These are phyloP conservation scores for Hypoxylon rubiginosum DNA, from an alignment of 2,329 filamentous ascomycete genomes.

Conservation along the genomic window DNA sequence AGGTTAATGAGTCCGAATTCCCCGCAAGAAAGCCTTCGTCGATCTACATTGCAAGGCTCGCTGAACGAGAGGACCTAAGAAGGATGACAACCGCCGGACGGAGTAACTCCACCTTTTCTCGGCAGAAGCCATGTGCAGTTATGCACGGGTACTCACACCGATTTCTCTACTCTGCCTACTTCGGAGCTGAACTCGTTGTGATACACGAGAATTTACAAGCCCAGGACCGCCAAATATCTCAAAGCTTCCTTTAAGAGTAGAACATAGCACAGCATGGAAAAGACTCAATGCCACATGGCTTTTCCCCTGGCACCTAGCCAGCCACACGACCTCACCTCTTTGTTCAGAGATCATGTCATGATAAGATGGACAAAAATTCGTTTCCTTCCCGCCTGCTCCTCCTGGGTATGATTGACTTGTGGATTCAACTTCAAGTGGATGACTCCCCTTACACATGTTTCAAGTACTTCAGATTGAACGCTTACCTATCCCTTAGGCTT, in stretches of 20 bases:
- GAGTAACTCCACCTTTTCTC: slow-evolving; percentile 35
- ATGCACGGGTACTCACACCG: slow-evolving; percentile 40
- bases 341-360: neutral
- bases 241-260: slow-evolving; percentile 5
- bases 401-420: slow-evolving; percentile 6
- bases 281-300: slow-evolving; percentile 2
- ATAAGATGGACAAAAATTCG: neutral
- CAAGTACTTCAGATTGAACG: slow-evolving; percentile 6
- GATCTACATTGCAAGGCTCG: slow-evolving; percentile 35
- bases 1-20: slow-evolving; percentile 36
- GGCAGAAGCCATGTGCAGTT: slow-evolving; percentile 32
- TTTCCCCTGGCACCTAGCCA: slow-evolving; percentile 6
- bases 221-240: slow-evolving; percentile 1
- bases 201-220: slow-evolving; percentile 17
- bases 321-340: slow-evolving; percentile 12
- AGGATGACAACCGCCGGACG: slow-evolving; percentile 21
- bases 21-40: slow-evolving; percentile 36
- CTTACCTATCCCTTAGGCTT: slow-evolving; percentile 25
- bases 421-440: slow-evolving; percentile 22
- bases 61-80: slow-evolving; percentile 12
- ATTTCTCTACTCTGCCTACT: slow-evolving; percentile 19
- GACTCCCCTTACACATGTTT: slow-evolving; percentile 4
- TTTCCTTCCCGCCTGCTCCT: slow-evolving; percentile 4
- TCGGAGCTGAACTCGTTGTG: slow-evolving; percentile 36
- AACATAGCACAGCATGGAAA: slow-evolving; percentile 4